Conservation (phyloP, 768 basidiomycete species). For the Chiua virens region DNA sequence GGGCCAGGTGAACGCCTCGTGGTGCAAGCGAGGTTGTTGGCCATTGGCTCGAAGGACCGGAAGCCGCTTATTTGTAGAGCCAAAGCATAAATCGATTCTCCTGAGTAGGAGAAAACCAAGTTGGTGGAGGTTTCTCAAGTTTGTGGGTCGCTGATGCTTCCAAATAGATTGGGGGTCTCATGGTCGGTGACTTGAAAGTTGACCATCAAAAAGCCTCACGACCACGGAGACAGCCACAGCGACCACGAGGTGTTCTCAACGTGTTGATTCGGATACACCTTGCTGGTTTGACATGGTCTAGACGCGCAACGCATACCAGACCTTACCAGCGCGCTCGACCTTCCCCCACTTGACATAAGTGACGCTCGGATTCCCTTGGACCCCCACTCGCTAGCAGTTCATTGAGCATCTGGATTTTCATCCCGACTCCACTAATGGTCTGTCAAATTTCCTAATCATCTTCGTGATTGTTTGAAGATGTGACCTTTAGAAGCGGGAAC, state of each 20-base stretch:
- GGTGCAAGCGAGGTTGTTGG: conserved; percentile 14
- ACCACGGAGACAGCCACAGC: not conserved
- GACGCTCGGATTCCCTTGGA: not conserved
- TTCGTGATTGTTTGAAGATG: not conserved
- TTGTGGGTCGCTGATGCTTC: conserved; percentile 1
- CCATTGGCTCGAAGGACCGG: not conserved
- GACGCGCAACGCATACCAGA: not conserved
- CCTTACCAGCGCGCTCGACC: not conserved
- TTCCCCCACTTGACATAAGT: not conserved
- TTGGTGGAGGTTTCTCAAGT: too few species aligned
- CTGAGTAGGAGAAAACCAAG: not conserved
- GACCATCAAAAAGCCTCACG: not conserved
- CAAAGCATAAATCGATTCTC: not conserved
- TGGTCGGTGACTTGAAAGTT: too few species aligned
- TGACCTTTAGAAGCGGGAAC: conserved; percentile 1
- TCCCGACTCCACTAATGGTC: conserved; percentile 9
- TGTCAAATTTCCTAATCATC: conserved; percentile 2
- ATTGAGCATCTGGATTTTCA: not conserved
- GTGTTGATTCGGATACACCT: conserved; percentile 4
- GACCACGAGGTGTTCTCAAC: conserved; percentile 5
- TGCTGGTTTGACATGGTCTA: not conserved
- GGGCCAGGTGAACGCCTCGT: conserved; percentile 17
- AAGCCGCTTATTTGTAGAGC: not conserved
- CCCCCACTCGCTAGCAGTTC: not conserved
- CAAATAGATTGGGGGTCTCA: too few species aligned